Conservation (phyloP, 2,329 filamentous ascomycete species). For the Teratosphaeria epicoccoides region DNA sequence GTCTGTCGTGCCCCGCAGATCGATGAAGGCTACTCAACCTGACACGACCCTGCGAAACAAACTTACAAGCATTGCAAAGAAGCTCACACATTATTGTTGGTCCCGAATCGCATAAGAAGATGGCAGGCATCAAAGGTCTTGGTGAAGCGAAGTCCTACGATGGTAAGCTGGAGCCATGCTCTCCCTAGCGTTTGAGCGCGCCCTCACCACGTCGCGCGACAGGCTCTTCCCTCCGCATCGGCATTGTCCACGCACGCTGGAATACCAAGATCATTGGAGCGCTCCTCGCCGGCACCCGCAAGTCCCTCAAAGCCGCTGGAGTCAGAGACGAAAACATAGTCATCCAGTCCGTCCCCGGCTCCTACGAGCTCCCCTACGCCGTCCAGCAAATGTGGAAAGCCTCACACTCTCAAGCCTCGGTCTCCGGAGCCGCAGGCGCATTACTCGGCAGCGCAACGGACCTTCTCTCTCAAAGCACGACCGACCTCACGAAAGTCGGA, state of each 20-base stretch:
- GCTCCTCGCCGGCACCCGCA: conserved; percentile 69
- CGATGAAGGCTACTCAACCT: too few species aligned
- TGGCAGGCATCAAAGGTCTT: conserved; percentile 53
- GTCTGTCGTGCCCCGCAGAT: background rate
- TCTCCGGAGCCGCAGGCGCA: conserved; percentile 34
- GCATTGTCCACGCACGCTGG: conserved; percentile 94
- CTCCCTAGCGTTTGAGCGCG: conserved; percentile 29
- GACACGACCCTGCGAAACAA: too few species aligned
- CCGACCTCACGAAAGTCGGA: conserved; percentile 50
- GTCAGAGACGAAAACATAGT: conserved; percentile 84
- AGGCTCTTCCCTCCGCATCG: conserved; percentile 64
- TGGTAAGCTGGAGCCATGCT: conserved; percentile 29
- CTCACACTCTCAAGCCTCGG: conserved; percentile 53
- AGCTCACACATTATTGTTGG: too few species aligned
- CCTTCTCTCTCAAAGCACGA: conserved; percentile 56
- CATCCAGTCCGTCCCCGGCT: conserved; percentile 79
- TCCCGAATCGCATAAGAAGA: conserved; percentile 23
- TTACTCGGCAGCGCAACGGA: conserved; percentile 60
- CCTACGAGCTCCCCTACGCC: conserved; percentile 88
- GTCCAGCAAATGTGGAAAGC: conserved; percentile 60
- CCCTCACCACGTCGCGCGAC: conserved; percentile 46
- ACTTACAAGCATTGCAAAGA: too few species aligned
- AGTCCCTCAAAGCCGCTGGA: conserved; percentile 64
- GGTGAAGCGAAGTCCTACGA: conserved; percentile 48
- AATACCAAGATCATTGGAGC: conserved; percentile 80